Evolutionary conservation across 345 rosid genomes (phyloP).

Genomic region (Bruguiera gymnorhiza): DNA sequence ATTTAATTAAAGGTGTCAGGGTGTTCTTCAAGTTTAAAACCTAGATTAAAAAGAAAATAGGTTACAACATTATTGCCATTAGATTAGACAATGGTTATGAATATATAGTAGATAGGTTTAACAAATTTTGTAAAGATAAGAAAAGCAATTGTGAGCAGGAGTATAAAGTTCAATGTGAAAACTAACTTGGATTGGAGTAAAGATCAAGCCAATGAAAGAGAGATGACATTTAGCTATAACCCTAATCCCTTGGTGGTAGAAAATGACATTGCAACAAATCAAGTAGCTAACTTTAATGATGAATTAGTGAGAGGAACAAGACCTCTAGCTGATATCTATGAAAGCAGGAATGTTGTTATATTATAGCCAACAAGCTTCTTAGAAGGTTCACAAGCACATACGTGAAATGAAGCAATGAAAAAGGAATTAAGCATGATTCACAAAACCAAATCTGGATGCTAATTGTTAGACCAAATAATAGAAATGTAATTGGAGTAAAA

Average conservation of each 20-base stretch:
- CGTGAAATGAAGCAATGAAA: background rate
- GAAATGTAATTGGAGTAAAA: background rate
- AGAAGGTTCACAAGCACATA: rapidly evolving
- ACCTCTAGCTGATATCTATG: background rate
- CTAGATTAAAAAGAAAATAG: background rate
- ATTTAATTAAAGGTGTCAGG: background rate
- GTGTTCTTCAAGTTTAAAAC: background rate
- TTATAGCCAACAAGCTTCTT: background rate
- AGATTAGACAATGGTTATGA: background rate
- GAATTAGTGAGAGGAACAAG: background rate
- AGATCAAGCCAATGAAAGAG: background rate
- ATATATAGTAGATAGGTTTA: background rate
- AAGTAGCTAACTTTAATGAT: background rate
- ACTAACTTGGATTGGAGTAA: background rate
- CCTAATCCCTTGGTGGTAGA: too few species aligned
- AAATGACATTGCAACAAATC: too few species aligned
- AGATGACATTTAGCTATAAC: too few species aligned
- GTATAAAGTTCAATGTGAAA: background rate
- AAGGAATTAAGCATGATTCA: background rate
- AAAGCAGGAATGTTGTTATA: background rate
- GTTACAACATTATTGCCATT: background rate
- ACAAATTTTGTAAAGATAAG: background rate
- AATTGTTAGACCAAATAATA: background rate
- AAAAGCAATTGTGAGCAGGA: rapidly evolving
- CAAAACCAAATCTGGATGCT: background rate